Evolutionary conservation across 2,329 filamentous ascomycete genomes (phyloP).

Genomic region (Neofusicoccum kwambonambiense): DNA sequence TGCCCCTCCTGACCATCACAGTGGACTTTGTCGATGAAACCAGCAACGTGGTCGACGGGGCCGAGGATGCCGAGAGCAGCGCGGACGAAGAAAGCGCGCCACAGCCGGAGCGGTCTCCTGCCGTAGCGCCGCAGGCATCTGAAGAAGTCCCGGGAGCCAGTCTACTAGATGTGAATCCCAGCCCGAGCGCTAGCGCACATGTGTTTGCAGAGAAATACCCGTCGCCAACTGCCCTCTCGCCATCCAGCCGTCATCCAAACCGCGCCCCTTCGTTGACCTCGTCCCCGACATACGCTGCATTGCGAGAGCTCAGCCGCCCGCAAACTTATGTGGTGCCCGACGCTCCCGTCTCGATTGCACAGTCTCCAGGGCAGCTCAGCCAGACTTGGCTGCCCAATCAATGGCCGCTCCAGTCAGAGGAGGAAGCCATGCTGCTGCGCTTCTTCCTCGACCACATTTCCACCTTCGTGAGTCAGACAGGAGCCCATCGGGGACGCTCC

Average conservation of each 20-base stretch:
- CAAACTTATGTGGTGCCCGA: conserved; percentile 1
- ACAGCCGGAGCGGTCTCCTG: background rate
- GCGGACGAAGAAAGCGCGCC: conserved; percentile 16
- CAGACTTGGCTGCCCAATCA: conserved; percentile 33
- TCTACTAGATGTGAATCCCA: background rate
- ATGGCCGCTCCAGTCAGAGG: conserved; percentile 37
- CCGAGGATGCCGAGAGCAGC: conserved; percentile 25
- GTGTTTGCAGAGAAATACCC: background rate
- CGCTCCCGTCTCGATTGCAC: background rate
- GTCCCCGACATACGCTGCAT: conserved; percentile 19
- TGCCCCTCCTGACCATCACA: conserved; percentile 23
- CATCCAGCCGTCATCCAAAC: conserved; percentile 20
- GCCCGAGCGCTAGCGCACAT: background rate
- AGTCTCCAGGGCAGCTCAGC: conserved; percentile 22
- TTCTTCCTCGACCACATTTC: conserved; percentile 39
- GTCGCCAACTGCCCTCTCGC: conserved; percentile 8
- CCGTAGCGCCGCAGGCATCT: background rate
- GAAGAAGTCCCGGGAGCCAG: background rate
- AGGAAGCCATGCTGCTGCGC: conserved; percentile 37
- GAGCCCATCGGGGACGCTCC: background rate
- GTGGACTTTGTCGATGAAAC: conserved; percentile 40
- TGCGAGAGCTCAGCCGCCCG: conserved; percentile 22
- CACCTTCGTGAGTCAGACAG: conserved; percentile 29
- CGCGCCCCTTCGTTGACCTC: conserved; percentile 19
- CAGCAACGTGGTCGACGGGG: conserved; percentile 32